Conservation (phyloP, 1,284 basidiomycete genomes). For the Rhodotorula sp. region DNA sequence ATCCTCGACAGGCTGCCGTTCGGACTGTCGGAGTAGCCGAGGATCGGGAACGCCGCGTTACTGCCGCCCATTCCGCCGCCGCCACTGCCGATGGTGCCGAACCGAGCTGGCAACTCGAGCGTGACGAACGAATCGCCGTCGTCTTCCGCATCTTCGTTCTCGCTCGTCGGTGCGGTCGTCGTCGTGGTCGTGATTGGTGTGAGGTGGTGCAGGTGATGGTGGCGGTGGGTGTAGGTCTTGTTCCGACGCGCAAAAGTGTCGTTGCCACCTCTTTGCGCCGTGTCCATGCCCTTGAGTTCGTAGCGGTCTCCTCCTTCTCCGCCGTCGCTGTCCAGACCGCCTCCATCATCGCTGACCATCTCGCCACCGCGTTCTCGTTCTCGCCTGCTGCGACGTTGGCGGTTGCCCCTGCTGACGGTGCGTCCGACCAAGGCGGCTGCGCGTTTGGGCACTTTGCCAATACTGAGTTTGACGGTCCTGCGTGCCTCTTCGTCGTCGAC, state of each 20-base stretch:
- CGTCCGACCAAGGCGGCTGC: background rate
- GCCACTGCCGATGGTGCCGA: background rate
- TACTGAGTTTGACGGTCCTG: background rate
- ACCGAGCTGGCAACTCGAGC: background rate
- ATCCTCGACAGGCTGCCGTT: background rate
- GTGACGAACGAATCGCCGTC: constrained; percentile 21
- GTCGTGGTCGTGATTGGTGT: background rate
- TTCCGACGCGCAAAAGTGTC: background rate
- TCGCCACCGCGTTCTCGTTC: background rate
- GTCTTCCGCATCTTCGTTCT: background rate
- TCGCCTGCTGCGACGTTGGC: background rate
- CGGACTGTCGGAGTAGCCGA: background rate
- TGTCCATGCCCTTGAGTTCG: background rate
- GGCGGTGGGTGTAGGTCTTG: too few relatives aligned
- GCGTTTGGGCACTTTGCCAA: constrained; percentile 1
- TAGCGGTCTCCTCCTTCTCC: background rate
- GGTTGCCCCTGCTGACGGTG: background rate
- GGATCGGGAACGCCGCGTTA: background rate
- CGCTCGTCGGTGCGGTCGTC: background rate
- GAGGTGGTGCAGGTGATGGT: background rate
- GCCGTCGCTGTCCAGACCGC: background rate
- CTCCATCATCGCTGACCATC: background rate
- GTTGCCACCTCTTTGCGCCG: background rate
- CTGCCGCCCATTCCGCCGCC: too few relatives aligned
- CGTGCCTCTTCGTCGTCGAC: background rate